Base-by-base conservation (phyloP, 139 green algal genomes). In the Micractinium conductrix region DNA sequence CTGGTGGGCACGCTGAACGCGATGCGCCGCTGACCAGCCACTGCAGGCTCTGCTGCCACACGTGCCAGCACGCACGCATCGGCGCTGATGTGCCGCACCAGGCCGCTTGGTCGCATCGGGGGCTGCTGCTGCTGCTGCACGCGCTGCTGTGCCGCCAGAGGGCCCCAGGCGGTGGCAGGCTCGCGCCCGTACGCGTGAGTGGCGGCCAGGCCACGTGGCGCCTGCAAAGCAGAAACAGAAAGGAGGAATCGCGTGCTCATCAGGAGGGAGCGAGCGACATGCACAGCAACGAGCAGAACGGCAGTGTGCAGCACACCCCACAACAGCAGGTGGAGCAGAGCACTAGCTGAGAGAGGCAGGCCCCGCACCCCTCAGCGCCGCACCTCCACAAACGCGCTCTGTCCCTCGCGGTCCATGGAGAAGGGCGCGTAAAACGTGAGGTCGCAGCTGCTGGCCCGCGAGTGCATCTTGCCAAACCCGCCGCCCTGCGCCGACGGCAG, bases 371-470 rank as follows among this genome's bases (percentile, higher is more conserved):
- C n/a, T n/a, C n/a, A n/a, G n/a, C n/a, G n/a, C n/a, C n/a, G n/a
- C n/a, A n/a, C n/a, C n/a, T n/a, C 40, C 2, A 16, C 48, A 80
- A 80, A 65, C 7, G 30, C 74, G 38, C 16, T 14, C 2, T 30
- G 58, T 14, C 38, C 76, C 19, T 26, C 42, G 38, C 38, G 76
- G 38, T 55, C 38, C 58, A 42, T 28, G 0, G 55, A 58, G 55
- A 82, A 72, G 76, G 76, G 76, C 17, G 58, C 58, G 10, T 82
- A 82, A 28, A 58, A 82, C 19, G 76, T 82, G 58, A 82, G 76
- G 76, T 82, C 76, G 38, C 38, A 82, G 76, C 37, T 58, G 38
- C 58, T 42, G 12, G 76, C 76, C 0, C 76, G 76, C 30, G 76
- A 82, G 76, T 82, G 76, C 37, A 72, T 26, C 26, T 55, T 35